These are phyloP conservation scores for Bacterosira constricta DNA, from an alignment of 108 stramenopile genomes.

Conservation along the genomic window DNA sequence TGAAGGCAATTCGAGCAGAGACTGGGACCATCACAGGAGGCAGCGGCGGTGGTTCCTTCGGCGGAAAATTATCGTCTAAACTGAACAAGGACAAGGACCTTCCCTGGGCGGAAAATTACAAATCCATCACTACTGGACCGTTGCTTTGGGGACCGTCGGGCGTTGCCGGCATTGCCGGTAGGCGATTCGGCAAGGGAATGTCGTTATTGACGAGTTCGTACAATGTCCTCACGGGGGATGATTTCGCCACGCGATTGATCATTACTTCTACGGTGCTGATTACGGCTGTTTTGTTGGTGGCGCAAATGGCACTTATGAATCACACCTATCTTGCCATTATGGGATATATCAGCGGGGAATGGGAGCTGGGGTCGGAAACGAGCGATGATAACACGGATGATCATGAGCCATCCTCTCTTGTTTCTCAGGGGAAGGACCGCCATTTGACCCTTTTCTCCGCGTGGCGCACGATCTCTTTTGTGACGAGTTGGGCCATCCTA, in stretches of 20 bases:
- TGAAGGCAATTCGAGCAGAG: conserved; percentile 63
- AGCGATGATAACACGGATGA: not conserved
- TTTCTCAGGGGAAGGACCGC: conserved; percentile 78
- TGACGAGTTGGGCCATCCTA: conserved; percentile 72
- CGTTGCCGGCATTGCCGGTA: conserved; percentile 45
- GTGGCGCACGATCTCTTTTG: conserved; percentile 65
- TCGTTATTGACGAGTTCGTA: conserved; percentile 27
- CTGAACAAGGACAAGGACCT: conserved; percentile 46
- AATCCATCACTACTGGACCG: conserved; percentile 54
- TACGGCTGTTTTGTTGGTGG: conserved; percentile 49
- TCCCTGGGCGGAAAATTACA: conserved; percentile 69
- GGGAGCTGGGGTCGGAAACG: conserved; percentile 52
- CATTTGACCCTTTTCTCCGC: conserved; percentile 68
- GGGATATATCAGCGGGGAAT: conserved; percentile 76
- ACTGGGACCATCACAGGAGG: conserved; percentile 34
- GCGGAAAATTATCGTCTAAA: conserved; percentile 5
- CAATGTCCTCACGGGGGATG: conserved; percentile 46
- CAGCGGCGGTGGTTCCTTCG: too few species aligned
- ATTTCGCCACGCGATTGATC: conserved; percentile 38
- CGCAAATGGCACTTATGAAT: conserved; percentile 66
- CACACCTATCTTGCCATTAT: conserved; percentile 72
- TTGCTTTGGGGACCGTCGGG: conserved; percentile 62
- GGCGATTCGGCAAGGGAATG: conserved; percentile 39
- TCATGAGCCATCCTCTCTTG: too few species aligned
- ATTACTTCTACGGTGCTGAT: conserved; percentile 52